Evolutionary conservation across 2,329 filamentous ascomycete genomes (phyloP).

Genomic region (Claviceps africana): DNA sequence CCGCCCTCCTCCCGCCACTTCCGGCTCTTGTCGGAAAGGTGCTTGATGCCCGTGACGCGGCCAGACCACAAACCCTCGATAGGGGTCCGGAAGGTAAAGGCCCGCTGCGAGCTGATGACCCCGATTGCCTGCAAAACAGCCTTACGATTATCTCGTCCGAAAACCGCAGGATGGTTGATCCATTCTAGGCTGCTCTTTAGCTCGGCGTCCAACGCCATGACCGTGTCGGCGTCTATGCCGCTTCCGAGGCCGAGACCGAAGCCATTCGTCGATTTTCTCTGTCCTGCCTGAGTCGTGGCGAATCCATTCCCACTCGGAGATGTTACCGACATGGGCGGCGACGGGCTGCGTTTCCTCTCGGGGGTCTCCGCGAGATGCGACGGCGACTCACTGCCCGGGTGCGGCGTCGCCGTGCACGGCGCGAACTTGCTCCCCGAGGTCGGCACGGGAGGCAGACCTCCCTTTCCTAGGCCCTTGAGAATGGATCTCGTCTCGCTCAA

Average conservation of each 20-base stretch:
- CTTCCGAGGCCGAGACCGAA: constrained; percentile 46
- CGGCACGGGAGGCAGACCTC: constrained; percentile 79
- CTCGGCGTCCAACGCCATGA: constrained; percentile 78
- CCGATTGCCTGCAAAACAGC: constrained; percentile 92
- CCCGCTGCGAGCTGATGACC: constrained; percentile 87
- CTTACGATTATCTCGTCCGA: constrained; percentile 85
- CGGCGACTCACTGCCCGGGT: constrained; percentile 28
- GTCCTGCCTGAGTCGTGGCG: constrained; percentile 30
- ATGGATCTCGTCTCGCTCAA: constrained; percentile 90
- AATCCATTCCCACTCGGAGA: constrained; percentile 27
- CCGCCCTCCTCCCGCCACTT: constrained; percentile 85
- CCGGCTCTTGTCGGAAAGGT: constrained; percentile 67
- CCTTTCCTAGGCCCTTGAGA: constrained; percentile 88
- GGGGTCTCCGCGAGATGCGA: constrained; percentile 32
- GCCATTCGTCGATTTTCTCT: constrained; percentile 40
- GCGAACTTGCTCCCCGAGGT: constrained; percentile 34
- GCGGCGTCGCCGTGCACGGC: constrained; percentile 38
- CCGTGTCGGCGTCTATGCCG: constrained; percentile 72
- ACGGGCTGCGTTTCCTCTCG: constrained; percentile 41
- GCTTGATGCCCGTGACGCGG: constrained; percentile 67
- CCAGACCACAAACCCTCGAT: constrained; percentile 83
- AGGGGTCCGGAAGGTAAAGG: constrained; percentile 82
- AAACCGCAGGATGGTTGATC: constrained; percentile 94
- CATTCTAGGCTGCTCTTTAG: constrained; percentile 84
- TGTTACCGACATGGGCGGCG: constrained; percentile 35